phyloP scores from a whole-genome alignment of 148 eudicot species.

The Diospyros kaki region DNA sequence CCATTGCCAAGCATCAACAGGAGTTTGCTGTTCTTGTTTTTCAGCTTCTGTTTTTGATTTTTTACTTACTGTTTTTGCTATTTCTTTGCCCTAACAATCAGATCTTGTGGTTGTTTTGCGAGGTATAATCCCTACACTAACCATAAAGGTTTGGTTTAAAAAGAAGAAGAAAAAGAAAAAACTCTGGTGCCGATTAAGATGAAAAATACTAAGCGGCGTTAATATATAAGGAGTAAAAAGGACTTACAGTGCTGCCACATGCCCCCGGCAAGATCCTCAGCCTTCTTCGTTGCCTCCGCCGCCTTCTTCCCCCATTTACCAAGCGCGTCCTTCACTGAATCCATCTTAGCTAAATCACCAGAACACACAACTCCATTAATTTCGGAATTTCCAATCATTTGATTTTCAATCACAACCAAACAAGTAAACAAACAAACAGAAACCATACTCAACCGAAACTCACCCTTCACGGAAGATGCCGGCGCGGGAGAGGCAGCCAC shows the following conservation, averaged over 20 bases:
- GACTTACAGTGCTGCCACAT: slow-evolving; percentile 94
- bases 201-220: too few species aligned
- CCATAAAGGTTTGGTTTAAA: too few species aligned
- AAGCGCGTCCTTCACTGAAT: slow-evolving; percentile 67
- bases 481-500: slow-evolving; percentile 57
- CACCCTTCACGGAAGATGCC: slow-evolving; percentile 48
- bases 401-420: not conserved
- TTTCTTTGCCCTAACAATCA: too few species aligned
- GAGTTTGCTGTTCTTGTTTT: too few species aligned
- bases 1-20: too few species aligned
- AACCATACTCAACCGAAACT: slow-evolving; percentile 2
- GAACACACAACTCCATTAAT: not conserved
- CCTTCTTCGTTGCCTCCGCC: slow-evolving; percentile 73
- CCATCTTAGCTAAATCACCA: slow-evolving; percentile 52
- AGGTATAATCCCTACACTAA: too few species aligned
- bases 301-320: slow-evolving; percentile 90
- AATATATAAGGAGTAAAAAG: not conserved
- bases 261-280: slow-evolving; percentile 79
- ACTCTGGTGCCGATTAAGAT: too few species aligned
- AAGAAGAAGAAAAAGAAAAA: too few species aligned
- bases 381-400: not conserved
- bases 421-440: not conserved
- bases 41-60: too few species aligned
- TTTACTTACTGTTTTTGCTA: too few species aligned
- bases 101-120: too few species aligned